Evolutionary conservation across 306 rosid species (phyloP).

Genomic region (Trifolium subterraneum): DNA sequence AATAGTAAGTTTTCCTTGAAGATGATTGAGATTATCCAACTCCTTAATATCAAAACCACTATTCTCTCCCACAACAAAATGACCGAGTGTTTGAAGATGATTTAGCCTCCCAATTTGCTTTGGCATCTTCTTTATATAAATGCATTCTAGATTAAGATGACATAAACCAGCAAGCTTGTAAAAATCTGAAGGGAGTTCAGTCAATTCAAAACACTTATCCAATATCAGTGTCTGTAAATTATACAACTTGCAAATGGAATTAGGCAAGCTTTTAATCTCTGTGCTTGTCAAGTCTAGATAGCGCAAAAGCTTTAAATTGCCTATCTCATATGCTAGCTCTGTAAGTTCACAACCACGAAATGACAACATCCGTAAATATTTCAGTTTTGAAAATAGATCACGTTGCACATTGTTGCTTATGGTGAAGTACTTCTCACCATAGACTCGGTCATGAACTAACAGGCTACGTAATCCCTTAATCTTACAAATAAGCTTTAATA

Average conservation of each 20-base stretch:
- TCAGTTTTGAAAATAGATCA: background rate
- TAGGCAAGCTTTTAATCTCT: background rate
- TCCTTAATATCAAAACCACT: slow-evolving; percentile 3
- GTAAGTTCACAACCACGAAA: background rate
- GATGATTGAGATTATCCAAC: slow-evolving; percentile 8
- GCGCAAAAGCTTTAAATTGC: background rate
- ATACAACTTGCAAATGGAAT: background rate
- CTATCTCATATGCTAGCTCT: background rate
- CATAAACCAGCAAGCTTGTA: slow-evolving; percentile 32
- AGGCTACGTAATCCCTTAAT: background rate
- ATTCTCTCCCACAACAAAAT: background rate
- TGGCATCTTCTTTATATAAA: background rate
- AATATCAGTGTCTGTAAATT: background rate
- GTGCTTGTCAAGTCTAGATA: background rate
- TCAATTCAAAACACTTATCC: background rate
- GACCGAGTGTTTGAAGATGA: background rate
- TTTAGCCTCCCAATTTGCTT: background rate
- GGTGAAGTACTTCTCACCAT: background rate
- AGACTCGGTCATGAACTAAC: background rate
- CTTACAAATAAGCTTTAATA: background rate
- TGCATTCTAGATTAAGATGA: slow-evolving; percentile 15
- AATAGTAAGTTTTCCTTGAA: slow-evolving; percentile 26
- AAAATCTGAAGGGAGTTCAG: slow-evolving; percentile 12
- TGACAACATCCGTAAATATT: background rate
- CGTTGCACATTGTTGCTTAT: background rate